Conservation (phyloP, 1,139 yeast species). For the Saccharomyces hybrid region DNA sequence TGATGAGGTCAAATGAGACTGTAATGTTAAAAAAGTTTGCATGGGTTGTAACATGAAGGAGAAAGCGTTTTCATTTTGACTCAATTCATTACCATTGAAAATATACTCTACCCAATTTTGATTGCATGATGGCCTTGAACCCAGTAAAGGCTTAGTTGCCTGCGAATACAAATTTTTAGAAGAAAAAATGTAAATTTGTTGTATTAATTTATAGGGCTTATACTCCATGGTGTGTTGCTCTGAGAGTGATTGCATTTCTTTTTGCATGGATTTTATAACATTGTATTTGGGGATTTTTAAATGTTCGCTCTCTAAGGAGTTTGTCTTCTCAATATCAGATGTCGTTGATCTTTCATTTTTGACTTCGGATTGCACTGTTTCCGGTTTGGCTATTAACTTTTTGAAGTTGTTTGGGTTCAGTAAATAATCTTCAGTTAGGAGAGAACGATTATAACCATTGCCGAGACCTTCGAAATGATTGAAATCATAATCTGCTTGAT, state of each 20-base stretch:
- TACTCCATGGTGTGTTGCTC: constrained; percentile 17
- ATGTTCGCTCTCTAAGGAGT: constrained; percentile 13
- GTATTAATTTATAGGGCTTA: constrained; percentile 21
- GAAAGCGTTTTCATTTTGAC: constrained; percentile 25
- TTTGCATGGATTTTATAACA: constrained; percentile 21
- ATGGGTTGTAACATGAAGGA: constrained; percentile 27
- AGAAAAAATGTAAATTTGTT: constrained; percentile 22
- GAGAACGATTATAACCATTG: constrained; percentile 29
- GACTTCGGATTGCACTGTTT: background rate
- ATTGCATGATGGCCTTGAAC: constrained; percentile 25
- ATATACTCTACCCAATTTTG: constrained; percentile 29
- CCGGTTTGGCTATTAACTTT: background rate
- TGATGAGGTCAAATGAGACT: constrained; percentile 13
- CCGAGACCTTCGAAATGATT: constrained; percentile 30
- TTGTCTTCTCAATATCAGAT: constrained; percentile 3
- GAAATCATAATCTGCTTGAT: background rate
- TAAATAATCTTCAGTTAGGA: constrained; percentile 28
- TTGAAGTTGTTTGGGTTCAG: constrained; percentile 19
- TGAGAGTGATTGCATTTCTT: constrained; percentile 12
- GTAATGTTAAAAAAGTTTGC: constrained; percentile 24
- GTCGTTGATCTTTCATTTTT: constrained; percentile 4
- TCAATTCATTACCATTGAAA: constrained; percentile 22
- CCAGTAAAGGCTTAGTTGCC: constrained; percentile 25
- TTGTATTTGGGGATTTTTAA: constrained; percentile 25
- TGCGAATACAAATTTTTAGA: constrained; percentile 25